These are phyloP conservation scores for Ustilago lituana DNA, from an alignment of 1,284 basidiomycete genomes.

Conservation along the genomic window DNA sequence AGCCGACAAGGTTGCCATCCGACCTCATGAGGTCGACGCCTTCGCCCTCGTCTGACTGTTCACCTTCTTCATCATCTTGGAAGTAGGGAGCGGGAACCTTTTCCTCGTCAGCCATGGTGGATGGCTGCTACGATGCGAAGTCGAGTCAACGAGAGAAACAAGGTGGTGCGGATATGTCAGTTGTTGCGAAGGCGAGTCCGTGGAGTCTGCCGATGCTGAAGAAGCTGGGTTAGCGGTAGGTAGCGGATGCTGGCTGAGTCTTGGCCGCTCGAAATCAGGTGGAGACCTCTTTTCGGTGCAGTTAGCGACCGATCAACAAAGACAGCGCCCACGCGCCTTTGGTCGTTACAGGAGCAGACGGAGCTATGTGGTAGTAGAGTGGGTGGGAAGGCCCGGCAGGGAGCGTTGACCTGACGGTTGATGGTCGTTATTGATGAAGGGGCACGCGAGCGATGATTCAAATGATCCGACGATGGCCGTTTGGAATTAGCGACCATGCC, in stretches of 20 bases:
- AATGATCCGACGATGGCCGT: not conserved
- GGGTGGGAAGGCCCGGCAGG: not conserved
- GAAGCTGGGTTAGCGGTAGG: too few species aligned
- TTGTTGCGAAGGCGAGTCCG: too few species aligned
- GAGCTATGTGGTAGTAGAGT: not conserved
- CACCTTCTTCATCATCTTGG: slow-evolving; percentile 52
- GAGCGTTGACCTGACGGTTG: not conserved
- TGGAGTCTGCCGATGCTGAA: too few species aligned
- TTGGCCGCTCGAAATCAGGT: slow-evolving; percentile 3
- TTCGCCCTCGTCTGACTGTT: slow-evolving; percentile 51
- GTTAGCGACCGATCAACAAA: not conserved
- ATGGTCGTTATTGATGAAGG: not conserved
- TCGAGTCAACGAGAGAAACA: not conserved
- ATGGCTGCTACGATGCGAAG: not conserved
- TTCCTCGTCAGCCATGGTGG: slow-evolving; percentile 41
- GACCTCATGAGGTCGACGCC: slow-evolving; percentile 63
- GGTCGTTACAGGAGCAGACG: not conserved
- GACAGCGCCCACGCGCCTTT: not conserved
- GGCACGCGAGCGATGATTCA: not conserved
- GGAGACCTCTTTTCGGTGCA: not conserved
- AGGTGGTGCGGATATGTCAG: too few species aligned
- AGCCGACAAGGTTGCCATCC: slow-evolving; percentile 60
- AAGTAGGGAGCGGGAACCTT: slow-evolving; percentile 45
- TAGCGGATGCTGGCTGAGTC: too few species aligned
- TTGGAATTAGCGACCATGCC: not conserved